These are phyloP conservation scores for Theobroma grandiflorum DNA, from an alignment of 441 rosid genomes.

Conservation along the genomic window DNA sequence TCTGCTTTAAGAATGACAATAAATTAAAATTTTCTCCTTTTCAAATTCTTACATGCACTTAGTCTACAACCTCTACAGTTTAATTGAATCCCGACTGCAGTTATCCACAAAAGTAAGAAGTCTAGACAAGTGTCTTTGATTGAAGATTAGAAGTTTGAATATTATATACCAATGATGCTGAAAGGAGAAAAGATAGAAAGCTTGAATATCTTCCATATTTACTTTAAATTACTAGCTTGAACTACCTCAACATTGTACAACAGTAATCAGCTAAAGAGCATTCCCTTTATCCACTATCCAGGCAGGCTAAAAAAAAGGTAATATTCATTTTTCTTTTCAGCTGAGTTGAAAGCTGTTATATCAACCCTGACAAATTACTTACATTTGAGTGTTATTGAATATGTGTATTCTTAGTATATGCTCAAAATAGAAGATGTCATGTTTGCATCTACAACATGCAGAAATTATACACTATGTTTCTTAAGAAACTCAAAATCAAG, in stretches of 20 bases:
- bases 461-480: not conserved
- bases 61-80: not conserved
- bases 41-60: not conserved
- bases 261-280: not conserved
- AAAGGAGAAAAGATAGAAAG: not conserved
- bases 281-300: not conserved
- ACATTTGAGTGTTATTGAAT: not conserved
- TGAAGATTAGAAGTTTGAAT: not conserved
- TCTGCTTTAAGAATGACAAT: not conserved
- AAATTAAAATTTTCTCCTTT: not conserved
- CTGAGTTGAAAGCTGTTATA: not conserved
- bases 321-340: not conserved
- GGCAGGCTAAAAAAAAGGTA: not conserved
- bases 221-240: not conserved
- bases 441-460: not conserved
- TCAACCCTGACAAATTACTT: not conserved
- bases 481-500: slow-evolving; percentile 11
- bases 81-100: not conserved
- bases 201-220: not conserved
- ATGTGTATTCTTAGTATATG: not conserved
- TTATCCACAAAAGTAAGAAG: not conserved
- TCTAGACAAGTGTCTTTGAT: not conserved
- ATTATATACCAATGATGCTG: not conserved
- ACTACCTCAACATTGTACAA: not conserved
- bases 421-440: not conserved